Conservation (phyloP, 495 filamentous ascomycete genomes). For the Aspergillus wentii region DNA sequence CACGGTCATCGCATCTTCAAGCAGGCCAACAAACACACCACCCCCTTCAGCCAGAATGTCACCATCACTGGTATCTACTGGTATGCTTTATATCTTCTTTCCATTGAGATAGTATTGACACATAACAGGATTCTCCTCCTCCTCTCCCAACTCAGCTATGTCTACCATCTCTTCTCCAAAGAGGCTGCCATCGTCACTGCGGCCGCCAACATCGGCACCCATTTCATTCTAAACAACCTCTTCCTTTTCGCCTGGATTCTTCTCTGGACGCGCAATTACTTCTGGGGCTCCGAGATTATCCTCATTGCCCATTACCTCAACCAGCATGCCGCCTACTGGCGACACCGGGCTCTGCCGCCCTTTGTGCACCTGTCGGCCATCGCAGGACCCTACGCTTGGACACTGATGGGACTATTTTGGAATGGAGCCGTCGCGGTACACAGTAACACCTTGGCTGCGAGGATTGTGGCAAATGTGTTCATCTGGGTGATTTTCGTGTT, state of each 20-base stretch:
- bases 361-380: conserved; percentile 71
- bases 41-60: conserved; percentile 70
- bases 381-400: conserved; percentile 77
- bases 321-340: conserved; percentile 71
- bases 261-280: conserved; percentile 72
- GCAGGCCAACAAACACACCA: conserved; percentile 55
- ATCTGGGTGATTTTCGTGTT: conserved; percentile 77
- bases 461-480: conserved; percentile 77
- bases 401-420: conserved; percentile 79
- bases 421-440: conserved; percentile 74
- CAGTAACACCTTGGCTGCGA: conserved; percentile 53
- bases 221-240: conserved; percentile 84
- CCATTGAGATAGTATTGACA: too few relatives aligned
- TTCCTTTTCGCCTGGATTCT: conserved; percentile 73
- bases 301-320: conserved; percentile 78
- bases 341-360: conserved; percentile 58
- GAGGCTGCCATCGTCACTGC: conserved; percentile 53
- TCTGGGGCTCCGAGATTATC: conserved; percentile 67
- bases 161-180: conserved; percentile 68
- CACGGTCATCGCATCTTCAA: conserved; percentile 60
- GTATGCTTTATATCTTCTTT: too few relatives aligned
- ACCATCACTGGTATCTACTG: conserved; percentile 74
- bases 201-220: conserved; percentile 72
- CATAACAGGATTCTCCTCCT: conserved; percentile 63
- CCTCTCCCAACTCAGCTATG: conserved; percentile 68